Percentiles rank a stretch among this genome's conserved stretches.
Conservation (phyloP, 495 filamentous ascomycete species). For the Hypomontagnella submonticulosa region DNA sequence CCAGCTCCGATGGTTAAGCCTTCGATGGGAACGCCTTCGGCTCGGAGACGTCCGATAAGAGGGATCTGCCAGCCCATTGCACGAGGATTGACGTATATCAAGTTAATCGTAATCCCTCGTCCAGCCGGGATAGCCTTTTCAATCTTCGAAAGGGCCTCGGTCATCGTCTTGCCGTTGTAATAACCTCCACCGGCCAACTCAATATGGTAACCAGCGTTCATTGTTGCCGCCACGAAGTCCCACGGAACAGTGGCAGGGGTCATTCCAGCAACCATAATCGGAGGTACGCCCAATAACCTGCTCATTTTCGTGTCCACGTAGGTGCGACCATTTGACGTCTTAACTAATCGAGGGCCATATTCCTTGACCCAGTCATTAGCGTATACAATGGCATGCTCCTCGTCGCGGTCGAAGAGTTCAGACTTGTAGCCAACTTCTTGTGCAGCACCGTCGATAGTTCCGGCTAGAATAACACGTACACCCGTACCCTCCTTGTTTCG, state of each 20-base stretch:
- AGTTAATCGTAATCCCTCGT: slow-evolving; percentile 90
- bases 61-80: slow-evolving; percentile 99
- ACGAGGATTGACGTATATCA: slow-evolving; percentile 96
- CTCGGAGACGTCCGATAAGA: slow-evolving; percentile 81
- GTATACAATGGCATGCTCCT: slow-evolving; percentile 90
- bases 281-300: slow-evolving; percentile 86
- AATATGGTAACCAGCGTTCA: slow-evolving; percentile 92
- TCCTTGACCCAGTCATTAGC: slow-evolving; percentile 99
- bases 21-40: slow-evolving; percentile 92
- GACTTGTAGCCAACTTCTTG: slow-evolving; percentile 95
- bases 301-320: slow-evolving; percentile 99
- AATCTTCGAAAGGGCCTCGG: slow-evolving; percentile 87
- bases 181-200: slow-evolving; percentile 92
- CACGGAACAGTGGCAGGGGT: slow-evolving; percentile 89
- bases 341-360: slow-evolving; percentile 86
- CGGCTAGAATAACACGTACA: slow-evolving; percentile 92
- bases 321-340: slow-evolving; percentile 84
- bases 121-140: slow-evolving; percentile 88
- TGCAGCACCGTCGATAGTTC: slow-evolving; percentile 88
- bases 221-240: slow-evolving; percentile 91
- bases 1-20: slow-evolving; percentile 95
- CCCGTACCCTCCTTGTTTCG: slow-evolving; percentile 98
- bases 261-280: slow-evolving; percentile 93
- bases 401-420: slow-evolving; percentile 95
- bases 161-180: slow-evolving; percentile 91